A percentile compares a stretch with the other conserved stretches of the same genome.
phyloP scores from a whole-genome alignment of 2,329 filamentous ascomycete genomes.

The Catunica adiposa region DNA sequence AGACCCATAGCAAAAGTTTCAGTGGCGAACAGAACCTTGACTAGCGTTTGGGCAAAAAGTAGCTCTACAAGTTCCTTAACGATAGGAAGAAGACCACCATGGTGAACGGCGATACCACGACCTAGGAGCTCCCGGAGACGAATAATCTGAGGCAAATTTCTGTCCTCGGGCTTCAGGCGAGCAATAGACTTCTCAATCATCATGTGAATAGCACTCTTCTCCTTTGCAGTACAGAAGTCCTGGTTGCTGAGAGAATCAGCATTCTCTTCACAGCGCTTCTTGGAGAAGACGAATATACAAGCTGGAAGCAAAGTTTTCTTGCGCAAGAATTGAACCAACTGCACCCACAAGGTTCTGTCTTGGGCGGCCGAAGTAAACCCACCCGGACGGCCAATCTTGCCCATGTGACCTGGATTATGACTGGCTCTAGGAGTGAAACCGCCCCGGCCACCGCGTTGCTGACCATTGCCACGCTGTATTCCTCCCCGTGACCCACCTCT shows the following conservation, averaged over 20 bases:
- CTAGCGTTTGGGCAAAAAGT: conserved; percentile 80
- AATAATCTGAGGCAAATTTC: conserved; percentile 79
- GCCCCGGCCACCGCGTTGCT: conserved; percentile 38
- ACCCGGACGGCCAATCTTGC: conserved; percentile 67
- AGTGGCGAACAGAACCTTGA: conserved; percentile 93
- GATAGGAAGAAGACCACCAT: conserved; percentile 85
- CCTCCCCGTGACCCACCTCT: conserved; percentile 21
- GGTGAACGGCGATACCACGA: conserved; percentile 86
- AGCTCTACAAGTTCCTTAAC: conserved; percentile 98
- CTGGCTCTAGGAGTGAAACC: conserved; percentile 39
- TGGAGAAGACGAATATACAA: conserved; percentile 97
- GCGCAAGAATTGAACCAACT: conserved; percentile 77
- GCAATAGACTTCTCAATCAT: conserved; percentile 91
- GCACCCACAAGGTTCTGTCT: conserved; percentile 93
- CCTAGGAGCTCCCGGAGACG: conserved; percentile 70
- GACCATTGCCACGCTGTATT: conserved; percentile 32
- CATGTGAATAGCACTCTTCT: conserved; percentile 97
- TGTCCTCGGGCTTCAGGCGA: conserved; percentile 76
- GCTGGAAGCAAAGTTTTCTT: conserved; percentile 77
- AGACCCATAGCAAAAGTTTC: conserved; percentile 98
- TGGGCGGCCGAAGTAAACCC: conserved; percentile 81
- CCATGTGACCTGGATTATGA: conserved; percentile 67
- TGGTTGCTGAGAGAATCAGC: conserved; percentile 88
- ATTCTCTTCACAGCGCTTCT: conserved; percentile 93
- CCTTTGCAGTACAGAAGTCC: conserved; percentile 80